phyloP scores from a whole-genome alignment of 139 green algal species.

The Eudorina sp. region DNA sequence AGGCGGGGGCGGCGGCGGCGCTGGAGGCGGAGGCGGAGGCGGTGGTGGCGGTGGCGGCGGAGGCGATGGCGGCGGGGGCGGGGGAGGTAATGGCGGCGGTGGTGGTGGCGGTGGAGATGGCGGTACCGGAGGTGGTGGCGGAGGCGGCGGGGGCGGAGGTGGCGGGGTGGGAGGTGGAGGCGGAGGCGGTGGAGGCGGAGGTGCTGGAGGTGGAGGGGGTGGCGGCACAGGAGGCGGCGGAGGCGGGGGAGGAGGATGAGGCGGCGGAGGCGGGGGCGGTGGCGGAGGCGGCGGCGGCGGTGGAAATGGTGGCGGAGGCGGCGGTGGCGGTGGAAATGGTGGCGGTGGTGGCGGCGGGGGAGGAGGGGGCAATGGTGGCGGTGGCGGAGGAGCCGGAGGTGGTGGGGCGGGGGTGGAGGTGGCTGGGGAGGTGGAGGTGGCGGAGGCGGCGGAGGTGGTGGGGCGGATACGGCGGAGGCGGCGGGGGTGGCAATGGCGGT shows the following conservation, averaged over 20 bases:
- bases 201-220: not conserved
- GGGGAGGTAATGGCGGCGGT: not conserved
- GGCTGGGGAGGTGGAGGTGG: not conserved
- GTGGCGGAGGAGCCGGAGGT: not conserved
- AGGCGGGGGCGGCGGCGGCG: not conserved
- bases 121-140: not conserved
- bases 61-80: not conserved
- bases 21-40: not conserved
- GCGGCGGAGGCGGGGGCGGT: not conserved
- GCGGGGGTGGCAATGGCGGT: not conserved
- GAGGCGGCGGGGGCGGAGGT: not conserved
- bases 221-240: not conserved
- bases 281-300: not conserved
- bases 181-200: not conserved
- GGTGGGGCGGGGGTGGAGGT: not conserved
- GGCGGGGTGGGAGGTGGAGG: not conserved
- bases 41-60: not conserved
- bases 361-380: not conserved
- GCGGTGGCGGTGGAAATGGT: not conserved
- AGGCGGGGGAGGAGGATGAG: not conserved
- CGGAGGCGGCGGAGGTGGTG: not conserved
- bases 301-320: not conserved
- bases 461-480: not conserved
- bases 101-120: not conserved
- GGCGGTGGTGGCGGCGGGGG: not conserved